A percentile compares a stretch with the other conserved stretches of the same genome.
These are phyloP conservation scores for Cyberlindnera galapagoensis DNA, from an alignment of 805 yeast species.

Conservation along the genomic window DNA sequence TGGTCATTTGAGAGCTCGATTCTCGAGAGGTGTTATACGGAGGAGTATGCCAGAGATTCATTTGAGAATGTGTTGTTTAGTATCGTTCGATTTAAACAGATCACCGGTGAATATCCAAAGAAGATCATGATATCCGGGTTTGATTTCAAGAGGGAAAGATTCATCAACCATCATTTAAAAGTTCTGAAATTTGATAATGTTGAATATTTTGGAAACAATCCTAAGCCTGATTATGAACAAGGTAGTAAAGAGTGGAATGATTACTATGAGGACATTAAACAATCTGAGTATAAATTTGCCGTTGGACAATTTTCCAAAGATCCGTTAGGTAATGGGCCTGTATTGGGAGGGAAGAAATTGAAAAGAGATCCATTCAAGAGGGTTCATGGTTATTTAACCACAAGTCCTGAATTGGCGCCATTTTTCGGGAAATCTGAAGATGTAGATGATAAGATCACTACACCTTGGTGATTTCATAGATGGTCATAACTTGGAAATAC, in stretches of 20 bases:
- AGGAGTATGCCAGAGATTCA: slow-evolving; percentile 74
- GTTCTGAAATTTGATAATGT: slow-evolving; percentile 39
- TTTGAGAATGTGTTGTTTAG: slow-evolving; percentile 70
- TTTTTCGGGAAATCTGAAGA: slow-evolving; percentile 9
- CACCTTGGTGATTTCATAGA: neutral
- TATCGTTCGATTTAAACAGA: slow-evolving; percentile 44
- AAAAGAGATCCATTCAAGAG: slow-evolving; percentile 52
- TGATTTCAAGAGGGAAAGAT: slow-evolving; percentile 63
- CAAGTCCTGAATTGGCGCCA: slow-evolving; percentile 9
- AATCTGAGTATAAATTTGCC: slow-evolving; percentile 48
- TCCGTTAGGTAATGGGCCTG: slow-evolving; percentile 47
- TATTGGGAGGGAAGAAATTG: slow-evolving; percentile 40
- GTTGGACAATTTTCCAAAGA: slow-evolving; percentile 45
- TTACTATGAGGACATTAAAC: slow-evolving; percentile 42
- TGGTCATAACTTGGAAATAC: no score
- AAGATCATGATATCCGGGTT: slow-evolving; percentile 60
- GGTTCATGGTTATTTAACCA: slow-evolving; percentile 29
- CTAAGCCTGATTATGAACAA: slow-evolving; percentile 34
- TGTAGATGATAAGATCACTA: no score
- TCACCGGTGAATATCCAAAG: slow-evolving; percentile 41
- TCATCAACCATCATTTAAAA: slow-evolving; percentile 45
- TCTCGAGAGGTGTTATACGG: slow-evolving; percentile 35
- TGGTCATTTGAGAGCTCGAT: neutral
- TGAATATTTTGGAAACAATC: slow-evolving; percentile 52
- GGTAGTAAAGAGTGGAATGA: slow-evolving; percentile 18